Conservation (phyloP, 2,329 filamentous ascomycete species). For the Phyllachora maydis region DNA sequence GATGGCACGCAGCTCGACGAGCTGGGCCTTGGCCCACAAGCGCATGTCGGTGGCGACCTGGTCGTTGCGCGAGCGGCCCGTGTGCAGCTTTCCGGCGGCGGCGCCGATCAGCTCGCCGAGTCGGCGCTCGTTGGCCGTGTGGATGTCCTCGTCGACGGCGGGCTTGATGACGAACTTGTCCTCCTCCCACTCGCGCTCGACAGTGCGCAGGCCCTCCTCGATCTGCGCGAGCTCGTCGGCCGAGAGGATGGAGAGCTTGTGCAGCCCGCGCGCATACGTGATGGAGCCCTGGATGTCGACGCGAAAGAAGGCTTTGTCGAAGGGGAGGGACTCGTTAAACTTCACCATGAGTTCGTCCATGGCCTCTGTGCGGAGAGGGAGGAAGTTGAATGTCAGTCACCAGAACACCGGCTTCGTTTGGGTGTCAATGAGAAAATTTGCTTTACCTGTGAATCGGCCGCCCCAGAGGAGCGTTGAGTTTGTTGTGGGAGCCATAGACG, state of each 20-base stretch:
- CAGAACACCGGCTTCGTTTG: too few species aligned
- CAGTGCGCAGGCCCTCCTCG: slow-evolving; percentile 43
- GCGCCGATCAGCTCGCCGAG: slow-evolving; percentile 72
- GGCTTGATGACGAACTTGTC: slow-evolving; percentile 28
- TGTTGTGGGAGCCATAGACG: too few species aligned
- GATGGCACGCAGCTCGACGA: slow-evolving; percentile 48
- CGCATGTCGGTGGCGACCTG: slow-evolving; percentile 83
- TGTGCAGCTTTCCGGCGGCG: slow-evolving; percentile 75
- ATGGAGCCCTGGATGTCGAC: slow-evolving; percentile 67
- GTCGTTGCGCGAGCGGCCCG: slow-evolving; percentile 72
- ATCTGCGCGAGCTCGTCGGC: slow-evolving; percentile 53
- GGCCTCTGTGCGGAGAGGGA: slow-evolving; percentile 30
- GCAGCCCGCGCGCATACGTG: slow-evolving; percentile 65
- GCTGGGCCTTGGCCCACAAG: slow-evolving; percentile 42
- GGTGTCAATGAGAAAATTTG: slow-evolving; percentile 2
- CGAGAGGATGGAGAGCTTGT: slow-evolving; percentile 53
- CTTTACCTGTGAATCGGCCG: slow-evolving; percentile 27
- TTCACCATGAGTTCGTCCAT: slow-evolving; percentile 72
- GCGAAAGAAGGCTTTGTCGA: slow-evolving; percentile 58
- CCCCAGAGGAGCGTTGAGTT: slow-evolving; percentile 18
- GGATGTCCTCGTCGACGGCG: slow-evolving; percentile 36
- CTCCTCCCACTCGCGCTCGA: slow-evolving; percentile 30
- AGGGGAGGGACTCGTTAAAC: slow-evolving; percentile 67
- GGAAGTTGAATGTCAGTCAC: slow-evolving; percentile 1
- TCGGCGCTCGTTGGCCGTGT: slow-evolving; percentile 52